A percentile compares a stretch with the other conserved stretches of the same genome.
Evolutionary conservation across 108 stramenopile genomes (phyloP).

Genomic region (Schizochytrium sp.): DNA sequence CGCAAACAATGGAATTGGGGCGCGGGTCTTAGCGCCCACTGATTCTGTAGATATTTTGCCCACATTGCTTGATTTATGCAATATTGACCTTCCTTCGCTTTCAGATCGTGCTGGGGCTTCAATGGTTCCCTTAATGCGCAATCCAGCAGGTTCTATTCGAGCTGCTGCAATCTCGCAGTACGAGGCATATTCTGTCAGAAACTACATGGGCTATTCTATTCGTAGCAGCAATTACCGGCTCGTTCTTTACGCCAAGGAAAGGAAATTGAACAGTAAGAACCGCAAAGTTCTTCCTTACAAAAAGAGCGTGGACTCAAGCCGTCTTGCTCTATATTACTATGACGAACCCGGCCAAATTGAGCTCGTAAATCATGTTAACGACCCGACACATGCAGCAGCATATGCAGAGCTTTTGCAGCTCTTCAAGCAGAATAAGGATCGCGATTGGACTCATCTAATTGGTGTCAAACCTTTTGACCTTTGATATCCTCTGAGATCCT

Average conservation of each 20-base stretch:
- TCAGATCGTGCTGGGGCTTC: neutral
- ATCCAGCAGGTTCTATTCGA: neutral
- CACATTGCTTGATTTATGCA: slow-evolving; percentile 28
- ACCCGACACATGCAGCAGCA: no score
- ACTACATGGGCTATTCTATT: slow-evolving; percentile 62
- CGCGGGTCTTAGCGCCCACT: neutral
- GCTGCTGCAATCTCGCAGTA: slow-evolving; percentile 54
- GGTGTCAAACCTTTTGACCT: no score
- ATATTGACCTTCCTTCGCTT: neutral
- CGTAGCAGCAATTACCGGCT: slow-evolving; percentile 29
- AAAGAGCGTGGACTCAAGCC: neutral
- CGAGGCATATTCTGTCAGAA: neutral
- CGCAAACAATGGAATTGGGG: neutral
- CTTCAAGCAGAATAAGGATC: no score
- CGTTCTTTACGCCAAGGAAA: neutral
- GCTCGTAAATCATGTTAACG: no score
- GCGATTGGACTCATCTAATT: no score
- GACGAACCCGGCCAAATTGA: no score
- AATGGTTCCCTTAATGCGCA: neutral
- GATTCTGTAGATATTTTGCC: slow-evolving; percentile 45
- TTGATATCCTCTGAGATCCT: no score
- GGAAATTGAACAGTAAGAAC: neutral
- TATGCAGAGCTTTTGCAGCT: no score
- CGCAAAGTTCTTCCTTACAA: neutral
- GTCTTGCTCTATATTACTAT: no score